Percentiles rank a stretch among this genome's conserved stretches.
Evolutionary conservation across 352 stramenopile species (phyloP).

Genomic region (Globisporangium paroecandrum): DNA sequence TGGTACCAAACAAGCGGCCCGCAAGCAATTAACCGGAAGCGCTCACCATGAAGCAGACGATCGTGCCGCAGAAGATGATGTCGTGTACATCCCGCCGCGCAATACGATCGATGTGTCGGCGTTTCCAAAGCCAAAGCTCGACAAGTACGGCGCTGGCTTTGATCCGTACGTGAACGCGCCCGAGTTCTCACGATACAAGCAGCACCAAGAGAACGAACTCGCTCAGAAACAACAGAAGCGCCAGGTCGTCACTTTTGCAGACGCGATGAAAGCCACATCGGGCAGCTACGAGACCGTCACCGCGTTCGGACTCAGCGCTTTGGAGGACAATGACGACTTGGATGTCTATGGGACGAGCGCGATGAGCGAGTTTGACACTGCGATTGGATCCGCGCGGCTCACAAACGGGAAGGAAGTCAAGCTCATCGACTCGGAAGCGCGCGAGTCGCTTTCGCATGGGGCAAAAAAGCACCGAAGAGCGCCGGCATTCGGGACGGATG

Average conservation of each 20-base stretch:
- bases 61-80: slow-evolving; percentile 30
- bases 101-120: slow-evolving; percentile 47
- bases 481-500: slow-evolving; percentile 47
- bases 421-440: slow-evolving; percentile 31
- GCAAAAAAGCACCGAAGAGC: neutral
- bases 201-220: slow-evolving; percentile 26
- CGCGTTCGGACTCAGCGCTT: slow-evolving; percentile 63
- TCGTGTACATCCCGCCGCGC: slow-evolving; percentile 54
- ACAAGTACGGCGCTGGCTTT: slow-evolving; percentile 76
- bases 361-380: slow-evolving; percentile 66
- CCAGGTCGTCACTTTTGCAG: slow-evolving; percentile 70
- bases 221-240: slow-evolving; percentile 26
- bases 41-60: slow-evolving; percentile 13
- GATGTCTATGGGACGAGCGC: slow-evolving; percentile 72
- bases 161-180: slow-evolving; percentile 71
- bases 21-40: neutral
- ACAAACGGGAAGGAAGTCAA: slow-evolving; percentile 24
- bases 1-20: neutral
- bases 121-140: slow-evolving; percentile 70
- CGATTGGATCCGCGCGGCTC: slow-evolving; percentile 33
- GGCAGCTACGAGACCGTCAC: slow-evolving; percentile 37
- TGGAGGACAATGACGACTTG: slow-evolving; percentile 84
- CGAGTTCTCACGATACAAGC: slow-evolving; percentile 63
- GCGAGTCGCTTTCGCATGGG: slow-evolving; percentile 21
- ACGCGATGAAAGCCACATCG: slow-evolving; percentile 46